phyloP scores from a whole-genome alignment of 1,139 yeast genomes.

The Kodamaea suecica region DNA sequence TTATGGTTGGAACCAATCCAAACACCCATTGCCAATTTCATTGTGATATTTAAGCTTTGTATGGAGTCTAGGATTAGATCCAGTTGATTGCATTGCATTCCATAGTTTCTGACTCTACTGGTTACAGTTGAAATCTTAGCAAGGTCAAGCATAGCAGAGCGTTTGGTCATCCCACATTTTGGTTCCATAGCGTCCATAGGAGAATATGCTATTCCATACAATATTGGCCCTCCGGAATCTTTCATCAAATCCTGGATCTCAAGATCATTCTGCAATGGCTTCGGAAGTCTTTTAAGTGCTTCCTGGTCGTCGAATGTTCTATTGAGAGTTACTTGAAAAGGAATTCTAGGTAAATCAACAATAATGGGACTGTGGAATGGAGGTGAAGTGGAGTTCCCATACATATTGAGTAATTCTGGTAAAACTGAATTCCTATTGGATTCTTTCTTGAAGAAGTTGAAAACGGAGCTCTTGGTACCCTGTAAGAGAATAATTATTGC shows the following conservation, averaged over 20 bases:
- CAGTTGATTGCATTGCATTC: conserved; percentile 62
- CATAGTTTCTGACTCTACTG: conserved; percentile 53
- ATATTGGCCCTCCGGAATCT: conserved; percentile 18
- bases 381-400: conserved; percentile 4
- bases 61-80: conserved; percentile 54
- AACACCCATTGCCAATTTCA: conserved; percentile 61
- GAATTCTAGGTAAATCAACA: too few species aligned
- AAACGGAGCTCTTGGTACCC: conserved; percentile 22
- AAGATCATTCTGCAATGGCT: background rate
- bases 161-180: conserved; percentile 45
- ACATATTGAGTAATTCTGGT: conserved; percentile 7
- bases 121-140: conserved; percentile 58
- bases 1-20: conserved; percentile 53
- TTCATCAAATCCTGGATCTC: background rate
- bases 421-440: conserved; percentile 10
- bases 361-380: too few species aligned
- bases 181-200: conserved; percentile 54
- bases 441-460: conserved; percentile 16
- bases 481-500: conserved; percentile 18
- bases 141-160: conserved; percentile 54
- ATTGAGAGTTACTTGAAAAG: background rate
- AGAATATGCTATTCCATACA: conserved; percentile 61
- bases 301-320: background rate
- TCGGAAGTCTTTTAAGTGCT: background rate
- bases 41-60: conserved; percentile 44